Conservation (phyloP, 2,329 filamentous ascomycete species). For the Ascocoryne sarcoides region DNA sequence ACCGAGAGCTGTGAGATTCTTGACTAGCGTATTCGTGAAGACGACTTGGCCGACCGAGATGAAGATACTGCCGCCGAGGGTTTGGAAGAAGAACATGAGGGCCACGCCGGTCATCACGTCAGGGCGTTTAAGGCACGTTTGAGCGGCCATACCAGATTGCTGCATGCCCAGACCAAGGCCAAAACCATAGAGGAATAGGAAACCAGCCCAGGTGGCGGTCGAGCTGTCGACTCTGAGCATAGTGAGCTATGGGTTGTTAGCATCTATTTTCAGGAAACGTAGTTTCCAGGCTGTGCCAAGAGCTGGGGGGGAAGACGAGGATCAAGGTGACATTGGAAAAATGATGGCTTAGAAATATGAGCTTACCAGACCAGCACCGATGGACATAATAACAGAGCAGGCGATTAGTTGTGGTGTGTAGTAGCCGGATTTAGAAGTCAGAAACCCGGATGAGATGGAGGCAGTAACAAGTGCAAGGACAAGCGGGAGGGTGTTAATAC, state of each 20-base stretch:
- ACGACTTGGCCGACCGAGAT: constrained; percentile 25
- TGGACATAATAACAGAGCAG: constrained; percentile 22
- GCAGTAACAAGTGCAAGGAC: constrained; percentile 28
- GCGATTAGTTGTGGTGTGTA: constrained; percentile 20
- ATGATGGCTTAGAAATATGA: too few species aligned
- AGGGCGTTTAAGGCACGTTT: constrained; percentile 19
- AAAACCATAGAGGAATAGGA: constrained; percentile 23
- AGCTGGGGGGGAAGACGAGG: too few species aligned
- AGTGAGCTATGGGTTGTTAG: too few species aligned
- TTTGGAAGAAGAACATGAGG: constrained; percentile 30
- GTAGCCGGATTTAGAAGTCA: constrained; percentile 26
- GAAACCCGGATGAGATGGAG: constrained; percentile 25
- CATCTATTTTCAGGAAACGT: too few species aligned
- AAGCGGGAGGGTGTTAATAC: constrained; percentile 29
- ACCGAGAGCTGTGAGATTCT: constrained; percentile 6
- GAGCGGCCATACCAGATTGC: constrained; percentile 23
- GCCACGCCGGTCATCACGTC: constrained; percentile 27
- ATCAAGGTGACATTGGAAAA: too few species aligned
- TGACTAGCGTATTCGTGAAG: constrained; percentile 22
- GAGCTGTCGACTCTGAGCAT: constrained; percentile 30
- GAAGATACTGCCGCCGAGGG: constrained; percentile 30
- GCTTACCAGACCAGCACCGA: constrained; percentile 34
- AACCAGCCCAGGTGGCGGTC: constrained; percentile 30
- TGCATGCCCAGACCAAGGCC: constrained; percentile 27
- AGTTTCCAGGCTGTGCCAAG: too few species aligned